Base-by-base conservation (phyloP, 495 filamentous ascomycete species). In the Trichoderma erinaceum region DNA sequence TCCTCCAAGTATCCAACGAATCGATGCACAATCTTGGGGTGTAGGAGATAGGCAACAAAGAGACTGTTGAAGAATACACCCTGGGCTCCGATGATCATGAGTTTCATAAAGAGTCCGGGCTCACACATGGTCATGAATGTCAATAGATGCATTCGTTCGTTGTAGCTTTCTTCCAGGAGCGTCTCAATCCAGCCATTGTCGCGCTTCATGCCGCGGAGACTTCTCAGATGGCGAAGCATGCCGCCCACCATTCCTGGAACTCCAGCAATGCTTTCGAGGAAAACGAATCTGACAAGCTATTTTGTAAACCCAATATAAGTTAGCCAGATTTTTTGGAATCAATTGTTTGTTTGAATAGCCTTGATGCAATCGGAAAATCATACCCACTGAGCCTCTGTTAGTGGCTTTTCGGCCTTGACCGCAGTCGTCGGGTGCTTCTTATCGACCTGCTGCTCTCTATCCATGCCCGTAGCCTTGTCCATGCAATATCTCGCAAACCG, bases 101-200 rank as follows among this genome's bases (percentile, higher is more conserved):
- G 69, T 44, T 88, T 87, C 93, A 97, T 96, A 83, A 97, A 94
- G 83, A 85, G 70, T 80, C 92, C 94, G 0, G 93, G 94, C 72
- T 97, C 88, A 66, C 89, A 90, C 81, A 98, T 88, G 78, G 96
- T 93, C 73, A 97, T 85, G 80, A 97, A 98, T 0, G 92, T 97
- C 50, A 98, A 81, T 1, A 99, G 87, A 71, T 98, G 94, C 92
- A 98, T 97, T 1, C 94, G 86, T 76, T 99, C 95, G 73, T 99
- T 99, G 81, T 90, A 97, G 63, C 87, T 88, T 78, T 99, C 95
- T 76, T 97, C 95, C 3, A 98, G 84, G 0, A 98, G 83, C 0
- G 92, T 97, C 75, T 97, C 94, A 70, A 99, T 98, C 94, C 95
- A 98, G 75, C 96, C 95, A 71, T 97, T 97, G 75, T 99, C 95